Evolutionary conservation across 2,329 filamentous ascomycete genomes (phyloP).

Genomic region (Paraphoma sp.): DNA sequence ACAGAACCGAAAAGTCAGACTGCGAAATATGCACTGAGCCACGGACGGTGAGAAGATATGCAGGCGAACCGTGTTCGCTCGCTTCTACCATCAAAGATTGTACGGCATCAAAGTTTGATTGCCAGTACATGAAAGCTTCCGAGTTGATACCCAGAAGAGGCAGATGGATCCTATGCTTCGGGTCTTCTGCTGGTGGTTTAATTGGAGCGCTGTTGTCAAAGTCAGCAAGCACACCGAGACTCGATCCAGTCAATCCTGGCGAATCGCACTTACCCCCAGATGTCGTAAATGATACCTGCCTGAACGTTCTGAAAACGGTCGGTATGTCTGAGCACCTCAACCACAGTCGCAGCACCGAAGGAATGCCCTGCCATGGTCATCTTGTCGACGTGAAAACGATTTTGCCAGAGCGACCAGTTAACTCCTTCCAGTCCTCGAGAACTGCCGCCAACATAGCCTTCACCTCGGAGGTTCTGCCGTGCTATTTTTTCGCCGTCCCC

Average conservation of each 20-base stretch:
- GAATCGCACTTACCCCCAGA: slow-evolving; percentile 62
- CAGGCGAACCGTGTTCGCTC: slow-evolving; percentile 53
- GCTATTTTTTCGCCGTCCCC: slow-evolving; percentile 62
- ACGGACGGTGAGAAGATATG: slow-evolving; percentile 56
- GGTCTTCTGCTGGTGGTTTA: slow-evolving; percentile 50
- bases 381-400: slow-evolving; percentile 61
- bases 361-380: slow-evolving; percentile 71
- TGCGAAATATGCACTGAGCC: slow-evolving; percentile 72
- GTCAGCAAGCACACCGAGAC: too few species aligned
- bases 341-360: slow-evolving; percentile 70
- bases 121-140: slow-evolving; percentile 76
- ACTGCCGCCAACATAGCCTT: slow-evolving; percentile 65
- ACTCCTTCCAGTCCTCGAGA: slow-evolving; percentile 64
- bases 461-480: slow-evolving; percentile 61
- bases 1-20: slow-evolving; percentile 71
- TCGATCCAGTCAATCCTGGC: not conserved
- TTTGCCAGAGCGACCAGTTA: slow-evolving; percentile 64
- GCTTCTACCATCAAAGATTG: slow-evolving; percentile 64
- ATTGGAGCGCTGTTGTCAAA: slow-evolving; percentile 49
- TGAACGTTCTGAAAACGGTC: slow-evolving; percentile 64
- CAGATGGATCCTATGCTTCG: slow-evolving; percentile 55
- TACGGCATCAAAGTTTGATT: slow-evolving; percentile 66
- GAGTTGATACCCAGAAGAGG: slow-evolving; percentile 70
- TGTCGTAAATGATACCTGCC: slow-evolving; percentile 71
- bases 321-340: slow-evolving; percentile 64